Evolutionary conservation across 805 yeast genomes (phyloP).

Genomic region (Blastobotrys chiropterorum): DNA sequence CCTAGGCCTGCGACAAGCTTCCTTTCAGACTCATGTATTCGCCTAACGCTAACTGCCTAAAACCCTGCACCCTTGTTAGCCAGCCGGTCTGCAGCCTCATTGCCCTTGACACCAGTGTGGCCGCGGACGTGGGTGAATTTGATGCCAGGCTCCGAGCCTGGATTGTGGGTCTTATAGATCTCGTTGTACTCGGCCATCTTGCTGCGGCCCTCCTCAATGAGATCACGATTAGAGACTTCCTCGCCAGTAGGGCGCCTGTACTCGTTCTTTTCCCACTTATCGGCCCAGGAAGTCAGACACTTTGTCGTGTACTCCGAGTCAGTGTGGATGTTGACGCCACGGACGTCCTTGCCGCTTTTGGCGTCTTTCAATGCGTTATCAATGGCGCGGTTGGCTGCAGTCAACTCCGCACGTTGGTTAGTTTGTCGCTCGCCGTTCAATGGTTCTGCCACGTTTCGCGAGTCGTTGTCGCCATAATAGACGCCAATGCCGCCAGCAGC

Average conservation of each 20-base stretch:
- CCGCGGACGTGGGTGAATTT: conserved; percentile 2
- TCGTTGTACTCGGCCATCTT: conserved; percentile 36
- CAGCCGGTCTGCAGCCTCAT: conserved; percentile 8
- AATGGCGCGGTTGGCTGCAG: conserved; percentile 58
- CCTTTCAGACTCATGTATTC: no score
- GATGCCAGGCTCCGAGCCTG: neutral
- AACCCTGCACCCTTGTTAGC: conserved; percentile 14
- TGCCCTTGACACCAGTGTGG: conserved; percentile 6
- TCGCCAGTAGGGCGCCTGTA: conserved; percentile 43
- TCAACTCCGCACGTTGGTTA: conserved; percentile 75
- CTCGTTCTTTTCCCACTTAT: conserved; percentile 51
- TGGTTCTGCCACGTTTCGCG: conserved; percentile 50
- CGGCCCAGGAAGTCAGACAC: conserved; percentile 50
- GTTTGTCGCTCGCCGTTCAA: conserved; percentile 50
- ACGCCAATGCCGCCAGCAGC: conserved; percentile 69
- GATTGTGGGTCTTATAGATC: neutral
- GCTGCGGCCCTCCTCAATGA: conserved; percentile 36
- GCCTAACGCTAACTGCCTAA: neutral
- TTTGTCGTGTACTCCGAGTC: conserved; percentile 69
- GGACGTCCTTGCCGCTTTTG: conserved; percentile 12
- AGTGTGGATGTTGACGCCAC: conserved; percentile 38
- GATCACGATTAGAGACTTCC: conserved; percentile 46
- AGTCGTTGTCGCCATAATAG: conserved; percentile 52
- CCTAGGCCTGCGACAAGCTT: no score
- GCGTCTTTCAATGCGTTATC: conserved; percentile 32